Evolutionary conservation across 768 basidiomycete genomes (phyloP).

Genomic region (Thelephora ganbajun): DNA sequence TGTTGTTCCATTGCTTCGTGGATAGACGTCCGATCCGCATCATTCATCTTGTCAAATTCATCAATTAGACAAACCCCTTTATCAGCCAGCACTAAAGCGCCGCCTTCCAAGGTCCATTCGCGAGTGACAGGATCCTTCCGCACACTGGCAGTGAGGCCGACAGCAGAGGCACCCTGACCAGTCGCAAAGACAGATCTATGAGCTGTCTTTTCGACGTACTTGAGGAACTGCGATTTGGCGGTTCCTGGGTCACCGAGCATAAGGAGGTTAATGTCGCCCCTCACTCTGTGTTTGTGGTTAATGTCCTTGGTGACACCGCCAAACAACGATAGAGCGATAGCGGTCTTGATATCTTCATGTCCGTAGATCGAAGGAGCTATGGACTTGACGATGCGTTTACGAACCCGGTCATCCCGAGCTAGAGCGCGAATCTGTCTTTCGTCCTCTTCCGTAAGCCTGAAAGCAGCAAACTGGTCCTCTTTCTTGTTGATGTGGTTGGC

Average conservation of each 20-base stretch:
- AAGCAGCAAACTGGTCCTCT: constrained; percentile 97
- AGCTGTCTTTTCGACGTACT: constrained; percentile 98
- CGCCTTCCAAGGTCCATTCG: constrained; percentile 98
- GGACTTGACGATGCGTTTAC: constrained; percentile 95
- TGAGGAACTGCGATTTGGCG: constrained; percentile 97
- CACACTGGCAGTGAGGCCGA: constrained; percentile 98
- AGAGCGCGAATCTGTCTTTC: constrained; percentile 83
- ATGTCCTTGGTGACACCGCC: constrained; percentile 92
- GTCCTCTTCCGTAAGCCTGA: constrained; percentile 93
- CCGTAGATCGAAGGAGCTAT: constrained; percentile 99
- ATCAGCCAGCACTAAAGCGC: constrained; percentile 95
- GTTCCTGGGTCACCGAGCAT: constrained; percentile 97
- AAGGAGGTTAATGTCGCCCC: constrained; percentile 96
- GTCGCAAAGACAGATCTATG: constrained; percentile 97
- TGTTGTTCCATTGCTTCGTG: constrained; percentile 99
- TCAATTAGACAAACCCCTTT: constrained; percentile 97
- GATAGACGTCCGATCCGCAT: constrained; percentile 92
- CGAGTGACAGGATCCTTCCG: constrained; percentile 93
- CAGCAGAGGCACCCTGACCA: constrained; percentile 95
- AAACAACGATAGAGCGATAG: constrained; percentile 88
- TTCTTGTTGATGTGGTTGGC: constrained; percentile 99
- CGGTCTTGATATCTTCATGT: constrained; percentile 98
- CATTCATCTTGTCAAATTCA: constrained; percentile 99
- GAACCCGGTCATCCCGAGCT: constrained; percentile 84
- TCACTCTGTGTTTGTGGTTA: constrained; percentile 89